A percentile compares a stretch with the other conserved stretches of the same genome.
These are phyloP conservation scores for Diaporthe sp. DNA, from an alignment of 2,329 filamentous ascomycete species.

Conservation along the genomic window DNA sequence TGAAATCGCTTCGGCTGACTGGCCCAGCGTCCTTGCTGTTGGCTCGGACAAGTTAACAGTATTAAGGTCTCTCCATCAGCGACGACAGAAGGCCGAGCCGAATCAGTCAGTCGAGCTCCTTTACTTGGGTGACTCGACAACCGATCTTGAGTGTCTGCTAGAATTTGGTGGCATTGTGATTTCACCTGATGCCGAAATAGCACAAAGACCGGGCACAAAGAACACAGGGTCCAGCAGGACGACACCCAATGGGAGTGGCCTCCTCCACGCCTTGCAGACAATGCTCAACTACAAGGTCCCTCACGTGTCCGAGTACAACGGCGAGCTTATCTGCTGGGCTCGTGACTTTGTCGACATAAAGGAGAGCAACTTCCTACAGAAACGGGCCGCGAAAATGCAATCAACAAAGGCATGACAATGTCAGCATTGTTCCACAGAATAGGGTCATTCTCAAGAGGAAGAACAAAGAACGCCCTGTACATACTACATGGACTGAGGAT, in stretches of 20 bases:
- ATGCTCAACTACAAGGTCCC: conserved; percentile 54
- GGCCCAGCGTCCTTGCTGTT: conserved; percentile 9
- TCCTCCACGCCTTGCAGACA: conserved; percentile 54
- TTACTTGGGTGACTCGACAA: conserved; percentile 71
- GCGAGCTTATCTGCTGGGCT: conserved; percentile 54
- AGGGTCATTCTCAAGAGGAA: background rate
- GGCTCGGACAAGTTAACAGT: conserved; percentile 59
- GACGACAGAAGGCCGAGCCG: conserved; percentile 44
- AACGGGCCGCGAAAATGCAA: background rate
- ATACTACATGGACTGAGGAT: background rate
- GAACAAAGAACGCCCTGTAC: background rate
- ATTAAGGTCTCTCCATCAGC: conserved; percentile 43
- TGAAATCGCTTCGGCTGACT: conserved; percentile 46
- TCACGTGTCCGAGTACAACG: conserved; percentile 48
- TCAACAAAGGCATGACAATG: background rate
- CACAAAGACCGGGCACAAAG: background rate
- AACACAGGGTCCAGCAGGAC: background rate
- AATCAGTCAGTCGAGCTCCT: conserved; percentile 42
- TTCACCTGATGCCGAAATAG: conserved; percentile 47
- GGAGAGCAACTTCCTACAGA: conserved; percentile 45
- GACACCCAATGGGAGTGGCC: conserved; percentile 41
- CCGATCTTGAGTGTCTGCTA: conserved; percentile 67
- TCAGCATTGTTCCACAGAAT: background rate
- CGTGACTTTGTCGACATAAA: conserved; percentile 58
- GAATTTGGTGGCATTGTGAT: conserved; percentile 61